Base-by-base conservation (phyloP, 164 flowering plant species). In the Vitis rupestris region DNA sequence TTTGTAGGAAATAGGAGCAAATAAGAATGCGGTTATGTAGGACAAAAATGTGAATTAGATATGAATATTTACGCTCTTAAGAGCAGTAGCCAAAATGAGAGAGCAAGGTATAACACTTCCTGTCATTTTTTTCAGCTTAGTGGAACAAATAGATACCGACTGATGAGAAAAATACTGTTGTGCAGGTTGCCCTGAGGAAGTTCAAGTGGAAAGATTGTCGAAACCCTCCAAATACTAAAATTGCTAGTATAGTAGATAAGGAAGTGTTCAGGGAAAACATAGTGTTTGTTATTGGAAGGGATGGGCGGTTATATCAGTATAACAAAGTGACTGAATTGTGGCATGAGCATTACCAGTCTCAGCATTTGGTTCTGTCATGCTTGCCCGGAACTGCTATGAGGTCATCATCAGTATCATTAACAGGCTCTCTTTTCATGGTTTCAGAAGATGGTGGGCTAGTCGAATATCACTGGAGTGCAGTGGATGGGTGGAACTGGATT, bases 321-420 rank as follows among this genome's bases (percentile, higher is more conserved):
- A 93, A 93, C 91, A 88, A 84, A 78, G 80, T 93, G 61, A 87
- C 93, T 1, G 89, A 82, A 59, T 63, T 91, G 67, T 91, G 98
- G 98, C 94, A 93, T 61, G 88, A 87, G 82, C 98, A 93, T 79
- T 65, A 75, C 66, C 97, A 93, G 59, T 91, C 98, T 27, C 93
- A 85, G 63, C 97, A 91, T 78, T 79, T 93, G 81, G 57, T 82
- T 64, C 80, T 93, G n/a, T 87, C 94, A 55, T 78, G 74, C 74
- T 63, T 70, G 50, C 90, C 91, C 2, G 97, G 94, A 76, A 85
- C 90, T 59, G 86, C 87, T 3, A 74, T 77, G 81, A 89, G 94
- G 74, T 76, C 82, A 47, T 84, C 90, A 54, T 63, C 79, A 8
- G 14, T 1, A 49, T 86, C 93, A 50, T 69, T 86, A 23, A 65